Evolutionary conservation across 2,329 filamentous ascomycete genomes (phyloP), one percentile per base, ranked within the genome.

Genomic region (Albophoma yamanashiensis): DNA sequence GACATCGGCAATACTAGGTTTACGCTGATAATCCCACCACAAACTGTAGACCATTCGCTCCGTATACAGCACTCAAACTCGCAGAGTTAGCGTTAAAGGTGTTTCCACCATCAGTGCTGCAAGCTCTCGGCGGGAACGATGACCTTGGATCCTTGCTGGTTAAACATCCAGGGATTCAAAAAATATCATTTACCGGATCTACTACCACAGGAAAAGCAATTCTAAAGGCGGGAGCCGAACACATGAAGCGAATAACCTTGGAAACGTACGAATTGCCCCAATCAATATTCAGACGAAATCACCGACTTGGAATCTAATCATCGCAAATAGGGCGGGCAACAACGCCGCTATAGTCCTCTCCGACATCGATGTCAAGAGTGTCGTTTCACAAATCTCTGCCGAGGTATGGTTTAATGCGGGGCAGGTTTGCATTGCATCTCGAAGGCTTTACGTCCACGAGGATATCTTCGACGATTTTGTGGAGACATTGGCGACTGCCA

Each of bases 121-220:
- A 86, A 66, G 79, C 75, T 1, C 70, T 88, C 8, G 81, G 80
- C 58, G 85, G 85, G n/a, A 81, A 82, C 60, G 83, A 86, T 64
- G 73, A 77, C 56, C 78, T 88, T 15, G 84, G 84, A 9, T 81
- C 80, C 1, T 76, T 76, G 75, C 70, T 87, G 61, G 83, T 81
- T 0, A 67, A 66, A 15, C 84, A 87, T 67, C 80, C 81, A 0
- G 80, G 75, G 34, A 78, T 87, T 59, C 76, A 79, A 62, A 87
- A 85, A 75, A 80, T 87, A 71, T 78, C 75, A 66, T 88, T 88
- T 71, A 87, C 85, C 0, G 84, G 84, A 7, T 85, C 81, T 20
- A 81, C 76, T 42, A 74, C 76, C 0, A 85, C 81, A 0, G 84
- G 84, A 22, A 86, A 84, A 74, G 80, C 77, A 68, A 79, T 87